Conservation (phyloP, 306 rosid species). For the Fagus sylvatica region DNA sequence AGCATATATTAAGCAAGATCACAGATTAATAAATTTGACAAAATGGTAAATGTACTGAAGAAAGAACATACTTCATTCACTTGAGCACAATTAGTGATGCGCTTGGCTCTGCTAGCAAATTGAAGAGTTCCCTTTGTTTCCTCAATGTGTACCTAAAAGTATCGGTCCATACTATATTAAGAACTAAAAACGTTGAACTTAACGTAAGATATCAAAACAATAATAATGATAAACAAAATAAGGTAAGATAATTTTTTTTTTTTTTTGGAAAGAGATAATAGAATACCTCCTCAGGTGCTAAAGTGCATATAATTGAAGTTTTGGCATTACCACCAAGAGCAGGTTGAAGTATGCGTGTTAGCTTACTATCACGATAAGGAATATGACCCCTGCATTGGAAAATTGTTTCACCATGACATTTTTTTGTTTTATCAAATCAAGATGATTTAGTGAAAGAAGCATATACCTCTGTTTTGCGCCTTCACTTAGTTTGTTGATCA, state of each 20-base stretch:
- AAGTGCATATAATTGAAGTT: constrained; percentile 90
- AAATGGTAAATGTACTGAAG: background rate
- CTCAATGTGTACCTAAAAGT: constrained; percentile 71
- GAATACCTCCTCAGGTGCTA: constrained; percentile 95
- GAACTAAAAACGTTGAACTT: background rate
- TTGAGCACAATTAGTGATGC: constrained; percentile 93
- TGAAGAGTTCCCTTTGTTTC: constrained; percentile 98
- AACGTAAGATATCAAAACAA: background rate
- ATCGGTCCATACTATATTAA: constrained; percentile 17
- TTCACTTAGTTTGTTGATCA: constrained; percentile 90
- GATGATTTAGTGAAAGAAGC: background rate
- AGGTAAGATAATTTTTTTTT: background rate
- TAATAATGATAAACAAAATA: background rate
- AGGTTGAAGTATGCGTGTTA: constrained; percentile 98
- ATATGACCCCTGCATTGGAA: constrained; percentile 69
- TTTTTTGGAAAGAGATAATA: background rate
- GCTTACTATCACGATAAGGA: constrained; percentile 95
- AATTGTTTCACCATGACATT: background rate
- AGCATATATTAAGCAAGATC: background rate
- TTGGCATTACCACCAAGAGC: constrained; percentile 99
- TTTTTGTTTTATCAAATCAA: background rate
- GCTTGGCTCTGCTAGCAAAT: constrained; percentile 97
- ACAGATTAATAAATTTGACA: background rate
- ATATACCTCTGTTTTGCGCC: constrained; percentile 80
- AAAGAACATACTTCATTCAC: constrained; percentile 73